Evolutionary conservation across 1,284 basidiomycete genomes (phyloP).

Genomic region (Austroboletus niveus): DNA sequence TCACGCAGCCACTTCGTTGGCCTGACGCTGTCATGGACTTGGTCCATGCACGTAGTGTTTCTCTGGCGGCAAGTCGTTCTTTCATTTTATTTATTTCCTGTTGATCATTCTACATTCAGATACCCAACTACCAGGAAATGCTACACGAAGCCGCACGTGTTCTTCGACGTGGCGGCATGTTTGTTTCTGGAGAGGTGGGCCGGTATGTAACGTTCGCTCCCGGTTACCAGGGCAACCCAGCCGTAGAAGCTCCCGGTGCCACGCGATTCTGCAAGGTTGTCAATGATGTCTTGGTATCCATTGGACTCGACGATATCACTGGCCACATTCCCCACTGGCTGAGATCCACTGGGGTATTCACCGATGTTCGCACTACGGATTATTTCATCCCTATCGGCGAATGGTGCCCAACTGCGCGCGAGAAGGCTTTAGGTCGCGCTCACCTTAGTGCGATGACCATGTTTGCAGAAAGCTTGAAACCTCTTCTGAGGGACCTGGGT

Average conservation of each 20-base stretch:
- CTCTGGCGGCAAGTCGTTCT: constrained; percentile 51
- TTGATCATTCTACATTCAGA: constrained; percentile 36
- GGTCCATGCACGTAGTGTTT: constrained; percentile 57
- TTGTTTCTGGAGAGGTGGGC: constrained; percentile 62
- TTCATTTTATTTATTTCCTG: background rate
- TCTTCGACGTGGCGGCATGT: constrained; percentile 61
- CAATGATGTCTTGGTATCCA: constrained; percentile 32
- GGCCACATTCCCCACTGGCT: constrained; percentile 38
- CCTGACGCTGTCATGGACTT: constrained; percentile 52
- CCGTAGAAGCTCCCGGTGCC: constrained; percentile 38
- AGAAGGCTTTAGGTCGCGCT: constrained; percentile 36
- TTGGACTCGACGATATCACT: constrained; percentile 39
- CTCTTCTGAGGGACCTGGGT: constrained; percentile 39
- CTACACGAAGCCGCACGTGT: constrained; percentile 57
- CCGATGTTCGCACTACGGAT: constrained; percentile 32
- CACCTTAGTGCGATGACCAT: constrained; percentile 39
- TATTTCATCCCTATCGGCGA: constrained; percentile 48
- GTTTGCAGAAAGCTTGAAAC: constrained; percentile 36
- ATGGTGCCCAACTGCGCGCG: constrained; percentile 38
- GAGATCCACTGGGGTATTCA: constrained; percentile 37
- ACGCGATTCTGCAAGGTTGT: constrained; percentile 45
- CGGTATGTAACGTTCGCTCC: constrained; percentile 42
- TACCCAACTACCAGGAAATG: constrained; percentile 48
- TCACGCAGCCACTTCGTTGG: constrained; percentile 51
- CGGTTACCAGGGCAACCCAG: constrained; percentile 34